Percentiles rank a stretch among this genome's conserved stretches.
Conservation (phyloP, 1,139 yeast genomes). For the Pichia sp. region DNA sequence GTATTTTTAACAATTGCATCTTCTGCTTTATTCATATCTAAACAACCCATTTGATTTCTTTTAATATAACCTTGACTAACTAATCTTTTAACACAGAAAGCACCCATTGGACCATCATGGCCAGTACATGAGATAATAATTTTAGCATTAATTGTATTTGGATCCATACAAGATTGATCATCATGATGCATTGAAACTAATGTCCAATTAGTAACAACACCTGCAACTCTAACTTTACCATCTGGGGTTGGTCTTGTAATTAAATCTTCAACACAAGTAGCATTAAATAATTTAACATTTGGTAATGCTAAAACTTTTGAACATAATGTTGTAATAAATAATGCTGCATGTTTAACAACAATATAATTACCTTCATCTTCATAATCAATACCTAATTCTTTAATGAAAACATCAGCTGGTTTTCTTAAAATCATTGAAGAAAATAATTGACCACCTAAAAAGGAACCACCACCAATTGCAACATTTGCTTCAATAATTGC, state of each 20-base stretch:
- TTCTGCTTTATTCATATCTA: slow-evolving; percentile 75
- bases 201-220: slow-evolving; percentile 83
- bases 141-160: slow-evolving; percentile 70
- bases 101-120: slow-evolving; percentile 82
- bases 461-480: slow-evolving; percentile 77
- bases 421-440: slow-evolving; percentile 76
- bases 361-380: slow-evolving; percentile 81
- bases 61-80: slow-evolving; percentile 38
- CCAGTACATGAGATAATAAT: slow-evolving; percentile 71
- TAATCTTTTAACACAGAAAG: slow-evolving; percentile 62
- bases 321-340: slow-evolving; percentile 66
- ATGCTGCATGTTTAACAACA: slow-evolving; percentile 76
- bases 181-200: slow-evolving; percentile 71
- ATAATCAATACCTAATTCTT: slow-evolving; percentile 57
- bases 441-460: slow-evolving; percentile 77
- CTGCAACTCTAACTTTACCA: slow-evolving; percentile 62
- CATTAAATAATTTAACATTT: slow-evolving; percentile 71
- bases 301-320: slow-evolving; percentile 68
- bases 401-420: slow-evolving; percentile 65
- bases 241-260: slow-evolving; percentile 61
- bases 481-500: slow-evolving; percentile 73
- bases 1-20: slow-evolving; percentile 71
- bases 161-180: slow-evolving; percentile 79
- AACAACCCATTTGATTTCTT: slow-evolving; percentile 70
- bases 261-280: slow-evolving; percentile 76